Percentiles rank a stretch among this genome's conserved stretches.
Conservation (phyloP, 148 eudicot species). For the Polygonum aviculare region DNA sequence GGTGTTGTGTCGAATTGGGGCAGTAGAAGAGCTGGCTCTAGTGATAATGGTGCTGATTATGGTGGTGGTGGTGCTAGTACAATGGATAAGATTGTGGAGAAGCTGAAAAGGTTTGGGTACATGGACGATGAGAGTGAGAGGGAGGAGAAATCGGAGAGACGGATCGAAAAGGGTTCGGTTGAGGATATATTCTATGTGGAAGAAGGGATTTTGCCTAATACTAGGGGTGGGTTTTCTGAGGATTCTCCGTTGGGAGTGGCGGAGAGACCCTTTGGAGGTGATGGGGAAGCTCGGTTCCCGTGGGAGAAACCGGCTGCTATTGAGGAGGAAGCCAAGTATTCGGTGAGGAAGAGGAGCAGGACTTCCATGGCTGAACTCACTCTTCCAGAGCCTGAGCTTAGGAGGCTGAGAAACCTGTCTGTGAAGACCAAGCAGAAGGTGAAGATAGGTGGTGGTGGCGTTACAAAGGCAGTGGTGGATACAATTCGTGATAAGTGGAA, state of each 20-base stretch:
- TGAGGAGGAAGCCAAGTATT: slow-evolving; percentile 24
- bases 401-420: slow-evolving; percentile 56
- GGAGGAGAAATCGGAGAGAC: slow-evolving; percentile 28
- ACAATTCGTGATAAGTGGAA: slow-evolving; percentile 75
- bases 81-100: slow-evolving; percentile 84
- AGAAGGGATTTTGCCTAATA: slow-evolving; percentile 76
- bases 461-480: slow-evolving; percentile 60
- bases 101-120: slow-evolving; percentile 75
- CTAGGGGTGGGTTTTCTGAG: slow-evolving; percentile 67
- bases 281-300: slow-evolving; percentile 63
- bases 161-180: slow-evolving; percentile 70
- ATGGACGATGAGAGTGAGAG: slow-evolving; percentile 49
- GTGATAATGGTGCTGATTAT: slow-evolving; percentile 8
- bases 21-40: slow-evolving; percentile 18
- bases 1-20: slow-evolving; percentile 24
- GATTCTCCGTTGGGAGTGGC: slow-evolving; percentile 40
- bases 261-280: slow-evolving; percentile 33
- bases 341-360: slow-evolving; percentile 54
- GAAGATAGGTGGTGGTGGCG: slow-evolving; percentile 65
- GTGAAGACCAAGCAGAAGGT: slow-evolving; percentile 53
- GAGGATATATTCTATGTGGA: slow-evolving; percentile 91
- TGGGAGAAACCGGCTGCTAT: slow-evolving; percentile 60
- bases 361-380: slow-evolving; percentile 80
- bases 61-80: slow-evolving; percentile 53
- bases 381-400: slow-evolving; percentile 67